Base-by-base conservation (phyloP, 345 rosid genomes). In the Populus euphratica region DNA sequence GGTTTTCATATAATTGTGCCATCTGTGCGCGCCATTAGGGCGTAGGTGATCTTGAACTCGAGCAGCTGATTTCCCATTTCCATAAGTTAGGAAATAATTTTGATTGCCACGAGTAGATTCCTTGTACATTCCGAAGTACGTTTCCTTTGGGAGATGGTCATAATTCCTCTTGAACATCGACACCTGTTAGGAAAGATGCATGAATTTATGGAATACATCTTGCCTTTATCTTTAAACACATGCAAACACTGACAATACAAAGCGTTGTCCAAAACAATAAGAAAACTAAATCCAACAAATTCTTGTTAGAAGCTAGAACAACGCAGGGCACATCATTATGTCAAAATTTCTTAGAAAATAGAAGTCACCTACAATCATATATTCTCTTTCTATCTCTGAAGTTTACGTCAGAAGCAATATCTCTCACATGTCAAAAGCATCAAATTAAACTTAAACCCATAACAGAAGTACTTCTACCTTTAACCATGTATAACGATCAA, bases 1-100 rank as follows among this genome's bases (percentile, higher is more conserved):
- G 76, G 78, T 81, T 87, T 90, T 96, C 87, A 82, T 90, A 82
- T 96, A 96, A 82, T 92, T 96, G 87, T 93, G 97, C 98, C 99
- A 96, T 88, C 97, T 84, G 83, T 96, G 99, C 75, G 99, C 98
- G 69, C 99, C 99, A 84, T 96, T 89, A 63, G 99, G 94, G 70
- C 98, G 99, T 81, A 96, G 97, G 85, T 93, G 92, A 84, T 87
- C 91, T 80, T 89, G 94, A 71, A 96, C 83, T 69, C 99, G 99
- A 68, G 99, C 98, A 67, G 94, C 99, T 43, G 99, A 82, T 86
- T 96, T 96, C 79, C 99, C 98, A 77, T 93, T 93, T 86, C 98
- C 97, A 84, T 96, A 96, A 54, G 99, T 96, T 76, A 96, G 77
- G 75, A 96, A 96, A 80, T 89, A 93, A 78, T 93, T 93, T 76